Evolutionary conservation across 2,329 filamentous ascomycete genomes (phyloP), one percentile per base, ranked within the genome.

Genomic region (Pseudonectria buxi): DNA sequence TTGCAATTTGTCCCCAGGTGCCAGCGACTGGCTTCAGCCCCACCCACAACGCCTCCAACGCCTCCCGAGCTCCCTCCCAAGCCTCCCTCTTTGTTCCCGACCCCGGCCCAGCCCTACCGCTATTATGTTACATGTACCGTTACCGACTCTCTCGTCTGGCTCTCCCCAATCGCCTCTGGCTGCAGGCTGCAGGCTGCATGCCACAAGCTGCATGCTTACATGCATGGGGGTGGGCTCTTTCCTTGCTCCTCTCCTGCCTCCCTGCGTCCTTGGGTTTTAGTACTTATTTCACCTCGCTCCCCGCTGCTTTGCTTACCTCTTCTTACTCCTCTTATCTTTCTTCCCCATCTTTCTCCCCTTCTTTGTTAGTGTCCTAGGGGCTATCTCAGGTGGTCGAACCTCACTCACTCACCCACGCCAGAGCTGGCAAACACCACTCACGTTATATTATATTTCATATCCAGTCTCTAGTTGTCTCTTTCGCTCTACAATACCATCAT

Each of bases 41-140:
- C 18, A 22, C 18, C 18, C 18, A 22, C 9, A 5, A 9, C 18
- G 18, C 28, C 33, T 41, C 36, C 35, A 31, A 39, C 38, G 41
- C 47, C 46, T 40, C 45, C 44, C 35, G 28, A 30, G 37, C 35
- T 39, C 40, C 36, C 10, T 18, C 29, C 16, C 13, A 14, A 48
- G 49, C 43, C 44, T 45, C 47, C 26, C 38, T 37, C 37, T n/a
- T n/a, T n/a, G n/a, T n/a, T 22, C 18, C 9, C 32, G 30, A 31
- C 24, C 30, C 10, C 35, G 32, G 22, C 36, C 46, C 49, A 52
- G 49, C 49, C 49, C 49, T 52, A 52, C 43, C 42, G 32, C 31
- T 22, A 22, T 9, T 9, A 9, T 6, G 5, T 9, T 22, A 5
- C 18, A 9, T 22, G 5, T 22, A 5, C 5, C 18, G 5, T 9